A percentile compares a stretch with the other conserved stretches of the same genome.
phyloP scores from a whole-genome alignment of 306 rosid genomes.

The Trifolium dubium region DNA sequence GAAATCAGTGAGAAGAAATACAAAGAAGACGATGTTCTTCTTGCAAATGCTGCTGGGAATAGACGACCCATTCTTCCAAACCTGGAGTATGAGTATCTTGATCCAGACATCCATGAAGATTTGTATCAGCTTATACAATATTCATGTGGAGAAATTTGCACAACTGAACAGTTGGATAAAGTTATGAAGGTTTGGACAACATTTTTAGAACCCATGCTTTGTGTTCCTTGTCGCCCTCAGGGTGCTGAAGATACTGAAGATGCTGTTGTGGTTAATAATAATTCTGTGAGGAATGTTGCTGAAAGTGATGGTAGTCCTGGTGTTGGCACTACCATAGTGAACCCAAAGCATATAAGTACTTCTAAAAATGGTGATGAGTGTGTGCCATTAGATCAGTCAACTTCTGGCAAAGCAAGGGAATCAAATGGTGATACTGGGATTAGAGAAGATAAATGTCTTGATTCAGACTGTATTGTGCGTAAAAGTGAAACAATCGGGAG shows the following conservation, averaged over 20 bases:
- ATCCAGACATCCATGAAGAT: conserved; percentile 90
- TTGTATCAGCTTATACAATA: conserved; percentile 91
- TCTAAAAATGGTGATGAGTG: conserved; percentile 73
- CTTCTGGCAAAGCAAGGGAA: conserved; percentile 74
- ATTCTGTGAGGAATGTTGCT: conserved; percentile 58
- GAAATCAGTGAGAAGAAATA: conserved; percentile 96
- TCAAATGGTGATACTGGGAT: conserved; percentile 66
- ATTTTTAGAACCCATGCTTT: conserved; percentile 87
- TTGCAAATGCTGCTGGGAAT: conserved; percentile 96
- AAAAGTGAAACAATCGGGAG: conserved; percentile 59
- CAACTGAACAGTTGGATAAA: conserved; percentile 90
- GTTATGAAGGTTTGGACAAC: conserved; percentile 98
- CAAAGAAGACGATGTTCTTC: conserved; percentile 95
- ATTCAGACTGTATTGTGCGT: conserved; percentile 52
- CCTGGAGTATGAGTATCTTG: conserved; percentile 85
- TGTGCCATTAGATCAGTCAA: conserved; percentile 76
- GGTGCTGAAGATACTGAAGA: conserved; percentile 95
- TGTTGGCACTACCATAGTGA: conserved; percentile 56
- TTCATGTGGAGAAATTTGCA: conserved; percentile 95
- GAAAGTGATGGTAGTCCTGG: conserved; percentile 79
- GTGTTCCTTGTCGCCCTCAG: conserved; percentile 86
- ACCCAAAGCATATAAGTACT: conserved; percentile 59
- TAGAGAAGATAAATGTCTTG: conserved; percentile 68
- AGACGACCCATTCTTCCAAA: conserved; percentile 88
- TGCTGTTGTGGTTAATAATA: conserved; percentile 67